phyloP scores from a whole-genome alignment of 306 rosid genomes.

The Sophora flavescens region DNA sequence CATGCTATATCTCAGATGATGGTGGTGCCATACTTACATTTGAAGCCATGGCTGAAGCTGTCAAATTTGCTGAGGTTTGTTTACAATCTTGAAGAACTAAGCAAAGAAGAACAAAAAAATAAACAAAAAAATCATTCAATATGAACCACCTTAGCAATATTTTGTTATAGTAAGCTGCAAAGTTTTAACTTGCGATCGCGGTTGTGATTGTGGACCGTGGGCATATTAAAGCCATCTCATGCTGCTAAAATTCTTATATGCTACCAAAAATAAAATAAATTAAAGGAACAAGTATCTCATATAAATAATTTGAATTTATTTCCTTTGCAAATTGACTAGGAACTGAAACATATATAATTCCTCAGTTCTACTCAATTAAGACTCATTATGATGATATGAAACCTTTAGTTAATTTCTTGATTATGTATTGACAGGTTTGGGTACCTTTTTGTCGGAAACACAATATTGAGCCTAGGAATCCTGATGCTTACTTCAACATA shows the following conservation, averaged over 20 bases:
- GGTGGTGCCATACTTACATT: slow-evolving; percentile 93
- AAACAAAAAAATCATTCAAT: not conserved
- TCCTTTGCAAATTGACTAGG: not conserved
- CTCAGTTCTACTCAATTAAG: not conserved
- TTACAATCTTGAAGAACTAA: not conserved
- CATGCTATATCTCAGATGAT: slow-evolving; percentile 83
- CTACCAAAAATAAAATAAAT: not conserved
- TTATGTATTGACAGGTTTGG: slow-evolving; percentile 62
- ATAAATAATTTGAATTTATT: not conserved
- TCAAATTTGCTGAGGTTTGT: slow-evolving; percentile 78
- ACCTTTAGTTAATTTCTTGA: not conserved
- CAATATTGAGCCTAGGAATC: slow-evolving; percentile 81
- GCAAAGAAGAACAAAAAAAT: not conserved
- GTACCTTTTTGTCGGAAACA: slow-evolving; percentile 90
- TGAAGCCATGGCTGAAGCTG: slow-evolving; percentile 93
- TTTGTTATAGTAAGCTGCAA: too few species aligned
- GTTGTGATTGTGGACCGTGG: too few species aligned
- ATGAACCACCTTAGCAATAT: not conserved
- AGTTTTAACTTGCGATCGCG: too few species aligned
- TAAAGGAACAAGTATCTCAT: not conserved
- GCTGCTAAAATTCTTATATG: not conserved
- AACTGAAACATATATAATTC: not conserved
- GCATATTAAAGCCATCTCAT: not conserved
- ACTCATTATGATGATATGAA: not conserved
- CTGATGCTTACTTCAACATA: slow-evolving; percentile 79